Base-by-base conservation (phyloP, 495 filamentous ascomycete genomes). In the Baudoinia panamericana region DNA sequence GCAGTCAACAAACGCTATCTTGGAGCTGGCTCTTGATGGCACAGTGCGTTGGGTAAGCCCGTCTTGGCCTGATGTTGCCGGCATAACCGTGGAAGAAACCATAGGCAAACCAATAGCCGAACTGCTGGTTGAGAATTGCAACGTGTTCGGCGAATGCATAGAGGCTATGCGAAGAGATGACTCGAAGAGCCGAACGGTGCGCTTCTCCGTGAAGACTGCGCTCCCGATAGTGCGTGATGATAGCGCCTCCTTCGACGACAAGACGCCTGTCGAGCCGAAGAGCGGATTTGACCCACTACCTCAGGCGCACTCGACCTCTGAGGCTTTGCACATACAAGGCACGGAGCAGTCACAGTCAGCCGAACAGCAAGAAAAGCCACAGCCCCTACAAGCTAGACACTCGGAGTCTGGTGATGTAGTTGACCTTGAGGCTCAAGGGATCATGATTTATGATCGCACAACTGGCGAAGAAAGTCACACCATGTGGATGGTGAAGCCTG, bases 401-500 rank as follows among this genome's bases (percentile, higher is more conserved):
- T n/a, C n/a, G n/a, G n/a, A n/a, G n/a, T n/a, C n/a, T n/a, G 61
- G 72, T 21, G 62, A 71, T 27, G 65, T 78, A 31, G 61, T 96
- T 41, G 78, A 80, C 39, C 69, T 97, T 43, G 92, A 97, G 62
- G 90, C 81, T 30, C 90, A 97, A 62, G 90, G 90, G 12, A 96
- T 97, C 49, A 87, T 96, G 79, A 82, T 95, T 6, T 95, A 90
- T 58, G 88, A 95, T 56, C 76, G 83, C 37, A 75, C 82, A 9
- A 80, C 84, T 28, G 83, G 85, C 37, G 81, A 78, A 31, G 78
- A 84, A 48, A 90, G 84, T 52, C 88, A 96, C 67, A 93, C 87
- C 26, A 97, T 97, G 90, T 97, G 90, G 90, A 96, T 96, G 84
- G 72, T 97, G 40, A 80, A 87, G 51, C 92, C 85, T n/a, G 86